phyloP scores from a whole-genome alignment of 2,329 filamentous ascomycete genomes.

The Nothophoma quercina region DNA sequence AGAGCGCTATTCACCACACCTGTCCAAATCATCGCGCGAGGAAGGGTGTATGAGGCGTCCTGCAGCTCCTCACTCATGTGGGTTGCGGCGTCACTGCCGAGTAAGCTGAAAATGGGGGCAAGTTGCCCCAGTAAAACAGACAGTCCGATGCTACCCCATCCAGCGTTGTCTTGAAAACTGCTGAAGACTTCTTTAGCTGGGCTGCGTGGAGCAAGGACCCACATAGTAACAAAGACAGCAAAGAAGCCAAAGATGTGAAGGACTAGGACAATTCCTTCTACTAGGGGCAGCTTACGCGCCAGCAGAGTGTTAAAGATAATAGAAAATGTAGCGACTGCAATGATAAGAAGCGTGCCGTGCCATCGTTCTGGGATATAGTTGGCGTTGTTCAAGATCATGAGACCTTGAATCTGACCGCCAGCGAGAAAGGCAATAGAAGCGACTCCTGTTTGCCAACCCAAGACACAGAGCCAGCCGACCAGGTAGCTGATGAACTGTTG shows the following conservation, averaged over 20 bases:
- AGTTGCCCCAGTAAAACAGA: constrained; percentile 35
- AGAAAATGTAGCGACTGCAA: constrained; percentile 51
- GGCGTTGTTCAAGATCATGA: constrained; percentile 50
- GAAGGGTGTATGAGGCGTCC: constrained; percentile 45
- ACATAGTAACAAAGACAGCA: constrained; percentile 52
- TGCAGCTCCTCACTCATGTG: constrained; percentile 46
- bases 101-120: constrained; percentile 30
- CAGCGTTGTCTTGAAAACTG: constrained; percentile 36
- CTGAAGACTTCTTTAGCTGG: constrained; percentile 33
- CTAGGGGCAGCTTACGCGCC: background rate
- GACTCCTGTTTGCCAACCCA: constrained; percentile 52
- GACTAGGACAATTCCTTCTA: constrained; percentile 36
- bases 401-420: constrained; percentile 42
- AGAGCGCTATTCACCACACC: constrained; percentile 19
- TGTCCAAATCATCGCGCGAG: constrained; percentile 52
- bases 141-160: constrained; percentile 36
- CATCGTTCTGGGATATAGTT: constrained; percentile 52
- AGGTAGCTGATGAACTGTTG: constrained; percentile 35
- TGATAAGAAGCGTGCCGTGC: constrained; percentile 60
- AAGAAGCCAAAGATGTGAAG: constrained; percentile 61
- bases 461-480: constrained; percentile 52
- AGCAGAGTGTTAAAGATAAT: constrained; percentile 53
- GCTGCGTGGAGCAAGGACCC: constrained; percentile 38
- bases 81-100: constrained; percentile 37
- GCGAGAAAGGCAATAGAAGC: constrained; percentile 42